These are phyloP conservation scores for Camelina neglecta DNA, from an alignment of 345 rosid species.

Conservation along the genomic window DNA sequence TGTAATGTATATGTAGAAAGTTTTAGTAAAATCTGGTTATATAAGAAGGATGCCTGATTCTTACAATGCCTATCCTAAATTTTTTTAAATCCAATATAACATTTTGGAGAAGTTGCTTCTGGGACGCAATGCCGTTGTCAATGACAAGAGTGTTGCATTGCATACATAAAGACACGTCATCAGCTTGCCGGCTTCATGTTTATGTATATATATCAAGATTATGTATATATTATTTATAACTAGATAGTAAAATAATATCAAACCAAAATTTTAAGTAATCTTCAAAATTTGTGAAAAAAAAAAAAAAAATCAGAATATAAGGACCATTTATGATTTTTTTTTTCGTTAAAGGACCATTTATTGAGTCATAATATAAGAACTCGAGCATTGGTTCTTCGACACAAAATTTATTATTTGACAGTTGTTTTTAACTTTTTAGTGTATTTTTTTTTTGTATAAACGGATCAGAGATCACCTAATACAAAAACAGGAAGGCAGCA, in stretches of 20 bases:
- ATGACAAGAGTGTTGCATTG: slow-evolving; percentile 36
- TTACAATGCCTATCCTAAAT: background rate
- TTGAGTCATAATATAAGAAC: too few relatives aligned
- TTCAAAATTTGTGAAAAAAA: background rate
- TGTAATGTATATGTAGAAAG: background rate
- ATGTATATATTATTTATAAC: background rate
- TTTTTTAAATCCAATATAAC: slow-evolving; percentile 1
- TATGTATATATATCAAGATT: background rate
- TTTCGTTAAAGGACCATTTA: too few relatives aligned
- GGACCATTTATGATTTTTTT: too few relatives aligned
- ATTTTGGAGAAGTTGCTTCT: slow-evolving; percentile 25
- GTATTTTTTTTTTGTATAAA: background rate
- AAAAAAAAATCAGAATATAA: too few relatives aligned
- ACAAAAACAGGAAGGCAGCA: slow-evolving; percentile 20
- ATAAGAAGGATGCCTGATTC: background rate
- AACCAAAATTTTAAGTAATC: background rate
- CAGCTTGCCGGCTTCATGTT: slow-evolving; percentile 32
- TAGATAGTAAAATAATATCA: background rate
- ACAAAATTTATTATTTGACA: background rate
- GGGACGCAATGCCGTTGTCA: slow-evolving; percentile 33
- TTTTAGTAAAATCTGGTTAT: background rate
- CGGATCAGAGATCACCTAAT: background rate
- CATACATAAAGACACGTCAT: slow-evolving; percentile 30
- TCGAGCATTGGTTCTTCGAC: background rate
- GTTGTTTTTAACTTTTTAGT: background rate